phyloP scores from a whole-genome alignment of 768 basidiomycete species.

The Pholiota molesta region DNA sequence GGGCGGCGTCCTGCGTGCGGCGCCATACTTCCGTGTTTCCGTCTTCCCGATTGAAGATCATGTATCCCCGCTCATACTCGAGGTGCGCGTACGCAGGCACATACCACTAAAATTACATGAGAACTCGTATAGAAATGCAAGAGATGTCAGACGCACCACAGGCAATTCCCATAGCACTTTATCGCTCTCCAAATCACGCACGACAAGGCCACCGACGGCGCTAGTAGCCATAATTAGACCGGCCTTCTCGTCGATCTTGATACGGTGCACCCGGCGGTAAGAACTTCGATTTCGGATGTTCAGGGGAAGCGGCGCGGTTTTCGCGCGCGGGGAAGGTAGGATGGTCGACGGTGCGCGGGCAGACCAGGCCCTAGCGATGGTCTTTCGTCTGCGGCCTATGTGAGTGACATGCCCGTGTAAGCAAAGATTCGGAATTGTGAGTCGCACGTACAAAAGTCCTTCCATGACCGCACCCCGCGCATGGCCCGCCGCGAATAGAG shows the following conservation, averaged over 20 bases:
- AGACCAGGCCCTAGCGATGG: constrained; percentile 55
- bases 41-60: constrained; percentile 66
- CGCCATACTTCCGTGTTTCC: constrained; percentile 76
- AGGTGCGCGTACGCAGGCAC: constrained; percentile 65
- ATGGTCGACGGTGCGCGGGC: constrained; percentile 48
- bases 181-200: constrained; percentile 55
- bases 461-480: constrained; percentile 51
- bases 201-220: constrained; percentile 55
- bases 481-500: constrained; percentile 39
- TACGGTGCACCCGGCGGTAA: constrained; percentile 58
- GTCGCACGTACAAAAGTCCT: constrained; percentile 55
- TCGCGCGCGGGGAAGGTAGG: constrained; percentile 14
- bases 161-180: constrained; percentile 66
- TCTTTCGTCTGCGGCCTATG: constrained; percentile 48
- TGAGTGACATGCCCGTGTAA: constrained; percentile 6
- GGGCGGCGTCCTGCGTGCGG: constrained; percentile 30
- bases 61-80: constrained; percentile 73
- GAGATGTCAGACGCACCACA: constrained; percentile 36
- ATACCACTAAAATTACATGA: constrained; percentile 38
- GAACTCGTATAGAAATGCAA: background rate
- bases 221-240: constrained; percentile 64
- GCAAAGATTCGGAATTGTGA: constrained; percentile 4
- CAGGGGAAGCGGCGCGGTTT: constrained; percentile 25
- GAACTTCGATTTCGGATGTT: constrained; percentile 37
- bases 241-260: constrained; percentile 72